A percentile compares a stretch with the other conserved stretches of the same genome.
These are phyloP conservation scores for Lactarius akahatsu DNA, from an alignment of 768 basidiomycete genomes.

Conservation along the genomic window DNA sequence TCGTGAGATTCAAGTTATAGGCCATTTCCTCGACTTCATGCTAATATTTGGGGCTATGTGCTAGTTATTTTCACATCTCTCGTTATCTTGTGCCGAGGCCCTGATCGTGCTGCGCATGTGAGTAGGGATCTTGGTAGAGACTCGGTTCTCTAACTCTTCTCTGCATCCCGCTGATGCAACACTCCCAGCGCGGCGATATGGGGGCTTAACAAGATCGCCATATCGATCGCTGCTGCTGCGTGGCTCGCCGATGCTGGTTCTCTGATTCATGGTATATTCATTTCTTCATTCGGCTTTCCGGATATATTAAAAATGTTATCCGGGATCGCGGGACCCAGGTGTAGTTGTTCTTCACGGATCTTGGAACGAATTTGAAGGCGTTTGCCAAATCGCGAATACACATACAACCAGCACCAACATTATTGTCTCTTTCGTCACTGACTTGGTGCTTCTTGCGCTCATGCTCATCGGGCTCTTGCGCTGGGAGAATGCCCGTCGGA, in stretches of 20 bases:
- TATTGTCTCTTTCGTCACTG: neutral
- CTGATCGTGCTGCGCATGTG: slow-evolving; percentile 25
- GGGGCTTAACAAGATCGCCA: neutral
- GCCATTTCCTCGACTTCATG: neutral
- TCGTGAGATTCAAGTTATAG: neutral
- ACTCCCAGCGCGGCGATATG: slow-evolving; percentile 14
- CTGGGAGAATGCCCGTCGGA: slow-evolving; percentile 1
- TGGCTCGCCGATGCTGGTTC: neutral
- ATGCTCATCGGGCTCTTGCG: slow-evolving; percentile 14
- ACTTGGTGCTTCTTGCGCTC: slow-evolving; percentile 5
- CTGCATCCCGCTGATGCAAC: neutral
- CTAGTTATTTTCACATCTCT: slow-evolving; percentile 4
- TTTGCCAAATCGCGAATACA: neutral
- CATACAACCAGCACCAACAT: neutral
- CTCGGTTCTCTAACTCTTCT: neutral
- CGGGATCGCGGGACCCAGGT: neutral
- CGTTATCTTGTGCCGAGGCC: slow-evolving; percentile 11
- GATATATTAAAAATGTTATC: neutral
- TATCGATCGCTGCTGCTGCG: neutral
- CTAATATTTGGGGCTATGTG: neutral
- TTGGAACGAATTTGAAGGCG: neutral
- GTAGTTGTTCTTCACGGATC: neutral
- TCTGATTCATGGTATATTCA: neutral
- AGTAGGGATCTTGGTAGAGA: neutral
- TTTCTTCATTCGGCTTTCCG: neutral